These are phyloP conservation scores for Eimeria praecox DNA, from an alignment of 169 alveolate genomes.

Conservation along the genomic window DNA sequence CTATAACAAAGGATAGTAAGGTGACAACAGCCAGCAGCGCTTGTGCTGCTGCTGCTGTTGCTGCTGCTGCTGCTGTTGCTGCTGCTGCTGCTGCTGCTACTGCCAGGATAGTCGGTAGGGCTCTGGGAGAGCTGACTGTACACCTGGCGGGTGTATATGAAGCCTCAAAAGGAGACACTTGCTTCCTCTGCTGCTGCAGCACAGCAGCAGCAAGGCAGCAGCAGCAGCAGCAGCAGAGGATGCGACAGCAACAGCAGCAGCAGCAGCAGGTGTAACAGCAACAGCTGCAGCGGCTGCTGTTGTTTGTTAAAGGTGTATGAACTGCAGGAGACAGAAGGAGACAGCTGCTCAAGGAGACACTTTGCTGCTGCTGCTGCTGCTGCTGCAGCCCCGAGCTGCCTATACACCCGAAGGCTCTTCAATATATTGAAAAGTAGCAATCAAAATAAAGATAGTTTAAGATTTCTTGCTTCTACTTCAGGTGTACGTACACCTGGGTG, in stretches of 20 bases:
- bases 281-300: not conserved
- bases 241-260: not conserved
- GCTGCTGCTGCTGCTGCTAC: not conserved
- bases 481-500: not conserved
- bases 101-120: not conserved
- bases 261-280: not conserved
- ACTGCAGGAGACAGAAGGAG: not conserved
- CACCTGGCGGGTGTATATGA: not conserved
- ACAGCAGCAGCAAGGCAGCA: not conserved
- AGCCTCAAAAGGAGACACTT: not conserved
- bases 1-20: not conserved
- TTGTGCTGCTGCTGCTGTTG: not conserved
- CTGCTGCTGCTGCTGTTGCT: slow-evolving; percentile 15
- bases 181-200: not conserved
- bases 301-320: too few species aligned
- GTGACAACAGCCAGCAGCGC: not conserved
- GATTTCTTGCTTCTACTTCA: not conserved
- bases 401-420: not conserved
- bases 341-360: not conserved
- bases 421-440: not conserved
- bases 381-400: not conserved
- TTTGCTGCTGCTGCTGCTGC: too few species aligned
- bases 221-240: not conserved
- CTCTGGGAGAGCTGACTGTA: not conserved
- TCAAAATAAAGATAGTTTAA: not conserved